Percentiles rank a stretch among this genome's conserved stretches.
Evolutionary conservation across 176 grass and related monocot genomes (phyloP).

Genomic region (Aegilops bicornis): DNA sequence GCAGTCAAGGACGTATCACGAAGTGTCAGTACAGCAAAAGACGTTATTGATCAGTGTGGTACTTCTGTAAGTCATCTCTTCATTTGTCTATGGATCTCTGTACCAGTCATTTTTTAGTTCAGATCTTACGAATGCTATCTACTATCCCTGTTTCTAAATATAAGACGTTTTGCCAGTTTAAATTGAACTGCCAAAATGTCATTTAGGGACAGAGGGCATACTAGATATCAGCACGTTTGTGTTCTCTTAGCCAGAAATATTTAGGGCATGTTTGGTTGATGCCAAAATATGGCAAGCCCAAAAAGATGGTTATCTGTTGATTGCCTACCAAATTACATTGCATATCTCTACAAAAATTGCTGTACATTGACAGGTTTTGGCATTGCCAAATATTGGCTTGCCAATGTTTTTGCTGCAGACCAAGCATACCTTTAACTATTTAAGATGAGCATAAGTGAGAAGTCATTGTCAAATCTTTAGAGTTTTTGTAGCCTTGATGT

Average conservation of each 20-base stretch:
- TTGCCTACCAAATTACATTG: background rate
- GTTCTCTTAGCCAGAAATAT: slow-evolving; percentile 4
- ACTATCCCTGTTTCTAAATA: no score
- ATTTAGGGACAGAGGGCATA: no score
- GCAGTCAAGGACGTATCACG: slow-evolving; percentile 70
- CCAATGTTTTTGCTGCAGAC: background rate
- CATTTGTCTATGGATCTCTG: slow-evolving; percentile 23
- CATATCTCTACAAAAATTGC: background rate
- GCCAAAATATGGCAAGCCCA: background rate
- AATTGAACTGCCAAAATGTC: no score
- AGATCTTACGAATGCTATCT: background rate
- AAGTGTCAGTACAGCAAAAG: slow-evolving; percentile 65
- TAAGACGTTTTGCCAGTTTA: no score
- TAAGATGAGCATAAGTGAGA: slow-evolving; percentile 2
- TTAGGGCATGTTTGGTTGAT: background rate
- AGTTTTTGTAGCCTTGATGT: slow-evolving; percentile 1
- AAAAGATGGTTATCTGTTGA: background rate
- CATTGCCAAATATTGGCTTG: background rate
- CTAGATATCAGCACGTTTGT: background rate
- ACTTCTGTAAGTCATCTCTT: slow-evolving; percentile 56
- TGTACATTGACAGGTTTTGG: background rate
- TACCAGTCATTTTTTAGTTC: background rate
- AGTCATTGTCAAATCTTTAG: slow-evolving; percentile 1
- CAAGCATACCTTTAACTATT: background rate
- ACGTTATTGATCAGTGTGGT: slow-evolving; percentile 61